Evolutionary conservation across 352 stramenopile genomes (phyloP), one percentile per base, ranked within the genome.

Genomic region (Globisporangium canariense): DNA sequence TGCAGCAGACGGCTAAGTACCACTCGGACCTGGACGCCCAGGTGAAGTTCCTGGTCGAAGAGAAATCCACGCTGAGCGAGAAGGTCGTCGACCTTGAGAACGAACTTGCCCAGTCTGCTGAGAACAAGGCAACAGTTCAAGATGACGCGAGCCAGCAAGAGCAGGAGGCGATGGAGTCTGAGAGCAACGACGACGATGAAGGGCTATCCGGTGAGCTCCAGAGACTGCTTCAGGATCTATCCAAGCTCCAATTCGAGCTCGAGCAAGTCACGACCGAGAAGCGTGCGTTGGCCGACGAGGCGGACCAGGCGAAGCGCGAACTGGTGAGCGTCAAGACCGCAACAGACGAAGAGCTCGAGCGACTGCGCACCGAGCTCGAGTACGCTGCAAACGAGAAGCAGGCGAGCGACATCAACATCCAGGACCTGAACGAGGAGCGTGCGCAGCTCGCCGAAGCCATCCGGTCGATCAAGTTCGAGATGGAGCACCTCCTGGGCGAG

Each of bases 221-320:
- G 53, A 55, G 67, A 32, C 73, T 85, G 36, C 66, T 82, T 60
- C 65, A 75, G 41, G 76, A 82, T 38, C 36, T 82, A 50, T 52
- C 65, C 2, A 70, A 77, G 53, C 34, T 85, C 47, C 74, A 77
- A 51, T 65, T 70, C 18, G 56, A 73, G 58, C 58, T 79, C 32
- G 77, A 83, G 36, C 43, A 61, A 10, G 30, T 51, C 22, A 57
- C 14, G n/a, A 34, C 28, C 1, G 55, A 65, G 25, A 65, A 69
- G 45, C 57, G 18, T 6, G 20, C 45, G n/a, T 28, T 69, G 10
- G 25, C 5, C 18, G n/a, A 18, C 22, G 16, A 58, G 52, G 30
- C 22, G 3, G n/a, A 57, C 3, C 30, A 64, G 16, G 18, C 30
- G 11, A 54, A 64, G 34, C 47, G 7, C 8, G 34, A 41, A 16